Evolutionary conservation across 257 asterid genomes (phyloP).

Genomic region (Penstemon barbatus): DNA sequence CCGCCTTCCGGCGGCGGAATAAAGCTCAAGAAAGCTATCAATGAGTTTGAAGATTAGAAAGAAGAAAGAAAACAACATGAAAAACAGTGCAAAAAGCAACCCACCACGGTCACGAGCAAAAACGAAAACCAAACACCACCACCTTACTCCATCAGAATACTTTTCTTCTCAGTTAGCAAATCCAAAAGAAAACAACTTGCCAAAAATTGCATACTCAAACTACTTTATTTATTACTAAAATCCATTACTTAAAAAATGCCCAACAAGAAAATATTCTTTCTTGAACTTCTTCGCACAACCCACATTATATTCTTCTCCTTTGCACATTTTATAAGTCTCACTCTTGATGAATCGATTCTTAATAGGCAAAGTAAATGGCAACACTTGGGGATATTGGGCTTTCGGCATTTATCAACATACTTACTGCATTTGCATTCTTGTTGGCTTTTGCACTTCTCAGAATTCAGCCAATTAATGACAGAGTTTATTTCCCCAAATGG

Average conservation of each 20-base stretch:
- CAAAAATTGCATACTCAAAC: too few species aligned
- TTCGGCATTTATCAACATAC: constrained; percentile 68
- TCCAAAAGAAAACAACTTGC: too few species aligned
- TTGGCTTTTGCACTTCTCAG: constrained; percentile 87
- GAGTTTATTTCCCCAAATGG: constrained; percentile 94
- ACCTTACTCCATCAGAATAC: neutral
- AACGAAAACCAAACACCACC: constrained; percentile 24
- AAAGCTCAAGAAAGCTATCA: too few species aligned
- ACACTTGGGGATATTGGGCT: constrained; percentile 84
- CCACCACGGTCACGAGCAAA: constrained; percentile 37
- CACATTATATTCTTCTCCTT: too few species aligned
- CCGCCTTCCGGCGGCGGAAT: too few species aligned
- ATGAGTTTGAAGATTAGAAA: too few species aligned
- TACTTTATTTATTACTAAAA: too few species aligned
- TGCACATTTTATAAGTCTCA: neutral
- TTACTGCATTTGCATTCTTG: constrained; percentile 77
- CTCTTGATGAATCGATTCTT: neutral
- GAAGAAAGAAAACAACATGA: too few species aligned
- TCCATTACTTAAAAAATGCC: too few species aligned
- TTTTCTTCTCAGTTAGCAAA: too few species aligned
- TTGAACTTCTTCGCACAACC: too few species aligned
- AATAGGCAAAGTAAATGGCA: constrained; percentile 49
- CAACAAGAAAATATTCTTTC: too few species aligned
- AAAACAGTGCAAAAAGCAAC: constrained; percentile 18
- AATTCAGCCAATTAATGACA: constrained; percentile 88